Conservation (phyloP, 805 yeast species). For the Wickerhamomyces ciferrii region DNA sequence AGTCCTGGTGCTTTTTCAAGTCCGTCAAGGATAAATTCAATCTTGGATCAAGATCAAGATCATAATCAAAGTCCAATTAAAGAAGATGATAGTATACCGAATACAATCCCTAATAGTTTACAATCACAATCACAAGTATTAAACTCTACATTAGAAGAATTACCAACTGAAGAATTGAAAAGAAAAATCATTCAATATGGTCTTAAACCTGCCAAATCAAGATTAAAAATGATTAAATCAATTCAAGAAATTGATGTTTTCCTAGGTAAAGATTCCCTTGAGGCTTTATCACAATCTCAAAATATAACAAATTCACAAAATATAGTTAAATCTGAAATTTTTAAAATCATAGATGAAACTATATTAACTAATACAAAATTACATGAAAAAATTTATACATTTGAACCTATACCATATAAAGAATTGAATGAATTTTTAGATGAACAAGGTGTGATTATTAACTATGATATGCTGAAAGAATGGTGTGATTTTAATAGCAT, state of each 20-base stretch:
- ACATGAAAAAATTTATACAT: slow-evolving; percentile 17
- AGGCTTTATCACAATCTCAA: slow-evolving; percentile 12
- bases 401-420: slow-evolving; percentile 14
- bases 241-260: slow-evolving; percentile 8
- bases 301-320: slow-evolving; percentile 15
- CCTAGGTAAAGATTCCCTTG: slow-evolving; percentile 13
- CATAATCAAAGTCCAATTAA: slow-evolving; percentile 9
- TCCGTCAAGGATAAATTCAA: slow-evolving; percentile 3
- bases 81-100: background rate
- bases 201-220: slow-evolving; percentile 18
- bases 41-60: slow-evolving; percentile 2
- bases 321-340: slow-evolving; percentile 17
- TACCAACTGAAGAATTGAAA: slow-evolving; percentile 16
- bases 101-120: background rate
- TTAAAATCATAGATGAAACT: slow-evolving; percentile 9
- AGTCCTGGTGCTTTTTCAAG: slow-evolving; percentile 9
- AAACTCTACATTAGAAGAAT: slow-evolving; percentile 7
- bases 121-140: background rate
- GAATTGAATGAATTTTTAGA: slow-evolving; percentile 2
- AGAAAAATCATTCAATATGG: slow-evolving; percentile 19
- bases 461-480: slow-evolving; percentile 9
- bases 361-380: slow-evolving; percentile 4
- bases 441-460: slow-evolving; percentile 4
- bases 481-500: slow-evolving; percentile 23
- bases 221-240: slow-evolving; percentile 14